Evolutionary conservation across 1,284 basidiomycete genomes (phyloP).

Genomic region (Fistulinella cinereoalba): DNA sequence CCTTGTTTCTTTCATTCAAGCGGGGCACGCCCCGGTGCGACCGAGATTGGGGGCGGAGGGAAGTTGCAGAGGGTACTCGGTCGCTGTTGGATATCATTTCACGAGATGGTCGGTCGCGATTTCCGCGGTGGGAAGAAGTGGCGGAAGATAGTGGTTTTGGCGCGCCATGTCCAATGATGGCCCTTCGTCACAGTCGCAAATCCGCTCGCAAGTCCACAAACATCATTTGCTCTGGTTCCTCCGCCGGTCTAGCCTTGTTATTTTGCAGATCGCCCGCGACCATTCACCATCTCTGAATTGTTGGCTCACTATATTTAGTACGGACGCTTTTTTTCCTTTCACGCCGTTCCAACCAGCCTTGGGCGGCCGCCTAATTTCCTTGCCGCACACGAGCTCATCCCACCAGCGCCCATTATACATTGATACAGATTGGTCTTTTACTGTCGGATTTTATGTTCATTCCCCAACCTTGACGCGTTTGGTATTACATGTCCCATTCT

Average conservation of each 20-base stretch:
- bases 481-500: slow-evolving; percentile 17
- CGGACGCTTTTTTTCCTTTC: slow-evolving; percentile 68
- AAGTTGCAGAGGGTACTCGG: slow-evolving; percentile 50
- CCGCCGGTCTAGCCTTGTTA: slow-evolving; percentile 19
- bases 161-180: slow-evolving; percentile 39
- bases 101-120: slow-evolving; percentile 37
- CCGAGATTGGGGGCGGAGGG: slow-evolving; percentile 64
- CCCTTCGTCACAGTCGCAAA: slow-evolving; percentile 23
- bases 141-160: slow-evolving; percentile 36
- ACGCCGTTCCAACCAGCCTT: slow-evolving; percentile 34
- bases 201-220: slow-evolving; percentile 18
- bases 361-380: slow-evolving; percentile 33
- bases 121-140: slow-evolving; percentile 17
- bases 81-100: slow-evolving; percentile 42
- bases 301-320: slow-evolving; percentile 44
- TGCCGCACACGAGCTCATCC: slow-evolving; percentile 21
- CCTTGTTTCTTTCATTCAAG: slow-evolving; percentile 43
- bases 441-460: slow-evolving; percentile 31
- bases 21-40: slow-evolving; percentile 54
- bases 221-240: slow-evolving; percentile 11
- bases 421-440: slow-evolving; percentile 28
- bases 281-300: slow-evolving; percentile 27
- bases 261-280: slow-evolving; percentile 22
- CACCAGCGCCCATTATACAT: slow-evolving; percentile 36
- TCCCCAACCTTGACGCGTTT: slow-evolving; percentile 14